Conservation (phyloP, 768 basidiomycete species). For the Tricholoma flavovirens region DNA sequence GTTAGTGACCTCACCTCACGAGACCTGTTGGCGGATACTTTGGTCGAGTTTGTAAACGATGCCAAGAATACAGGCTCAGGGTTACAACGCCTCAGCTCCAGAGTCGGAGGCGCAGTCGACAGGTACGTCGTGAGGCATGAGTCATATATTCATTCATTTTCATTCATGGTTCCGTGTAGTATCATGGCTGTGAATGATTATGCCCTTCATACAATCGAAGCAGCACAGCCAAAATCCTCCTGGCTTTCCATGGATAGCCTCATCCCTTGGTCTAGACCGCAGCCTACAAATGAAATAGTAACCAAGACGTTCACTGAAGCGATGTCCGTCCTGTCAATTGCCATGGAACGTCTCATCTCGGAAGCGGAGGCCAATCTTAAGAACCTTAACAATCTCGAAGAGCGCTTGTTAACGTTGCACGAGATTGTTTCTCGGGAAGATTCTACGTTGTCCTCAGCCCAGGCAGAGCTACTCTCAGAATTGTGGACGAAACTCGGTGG, state of each 20-base stretch:
- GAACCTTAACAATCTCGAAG: slow-evolving; percentile 59
- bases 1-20: slow-evolving; percentile 57
- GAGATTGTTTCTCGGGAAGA: slow-evolving; percentile 60
- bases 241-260: slow-evolving; percentile 30
- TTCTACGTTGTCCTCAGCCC: slow-evolving; percentile 34
- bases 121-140: slow-evolving; percentile 39
- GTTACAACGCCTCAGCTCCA: slow-evolving; percentile 57
- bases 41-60: slow-evolving; percentile 52
- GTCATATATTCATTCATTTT: not conserved
- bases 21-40: slow-evolving; percentile 47
- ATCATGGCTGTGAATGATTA: slow-evolving; percentile 73
- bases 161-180: slow-evolving; percentile 27
- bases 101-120: slow-evolving; percentile 70
- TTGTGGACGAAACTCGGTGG: slow-evolving; percentile 70
- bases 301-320: slow-evolving; percentile 52
- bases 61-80: slow-evolving; percentile 56
- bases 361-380: slow-evolving; percentile 56
- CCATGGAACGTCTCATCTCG: slow-evolving; percentile 53
- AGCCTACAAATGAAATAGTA: slow-evolving; percentile 40
- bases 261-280: slow-evolving; percentile 32
- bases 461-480: slow-evolving; percentile 51
- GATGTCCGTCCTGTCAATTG: slow-evolving; percentile 50
- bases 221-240: slow-evolving; percentile 30
- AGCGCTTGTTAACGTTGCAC: slow-evolving; percentile 49
- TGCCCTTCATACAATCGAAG: slow-evolving; percentile 54